Evolutionary conservation across 2,329 filamentous ascomycete genomes (phyloP), one percentile per base, ranked within the genome.

Genomic region (Beauveria brongniartii): DNA sequence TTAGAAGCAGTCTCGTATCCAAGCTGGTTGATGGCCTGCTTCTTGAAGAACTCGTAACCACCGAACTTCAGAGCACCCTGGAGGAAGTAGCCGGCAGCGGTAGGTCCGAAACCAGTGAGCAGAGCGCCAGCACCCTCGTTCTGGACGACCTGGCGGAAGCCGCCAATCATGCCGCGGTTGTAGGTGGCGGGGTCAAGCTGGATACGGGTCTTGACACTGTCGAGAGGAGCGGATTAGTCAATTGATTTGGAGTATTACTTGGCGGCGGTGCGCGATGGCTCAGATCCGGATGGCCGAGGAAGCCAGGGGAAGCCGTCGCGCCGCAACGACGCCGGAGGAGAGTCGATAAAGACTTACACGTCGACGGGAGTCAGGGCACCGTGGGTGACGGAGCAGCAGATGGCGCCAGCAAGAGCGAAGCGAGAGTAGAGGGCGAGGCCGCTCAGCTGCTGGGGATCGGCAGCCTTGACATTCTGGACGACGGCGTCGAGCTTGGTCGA

Each of bases 371-470:
- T 99, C 72, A 97, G 87, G 73, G 84, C 89, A 78, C 93, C 94
- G 86, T 99, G 94, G 74, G 94, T 99, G 80, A 97, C 82, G 71
- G 92, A 94, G 80, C 94, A 99, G 88, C 94, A 97, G 83, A 97
- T 82, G 71, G 94, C 94, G 80, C 94, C 94, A 72, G 94, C 92
- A 72, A 99, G 89, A 80, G 94, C 93, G 82, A 97, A 97, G 79
- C 91, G 87, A 71, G 91, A 90, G 88, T 97, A 97, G 71, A 99
- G 90, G 63, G 76, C 80, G 68, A 92, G 5, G 67, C 79, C 80
- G 65, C 73, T 73, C 64, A 77, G 75, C 74, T 78, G 74, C 65
- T 71, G 65, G 62, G 76, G 74, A 65, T 76, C 73, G 63, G 69
- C 69, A 67, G 72, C 73, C 68, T 74, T 74, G 67, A 73, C 70